Evolutionary conservation across 2,329 filamentous ascomycete genomes (phyloP), one percentile per base, ranked within the genome.

Genomic region (Didymella segeticola): DNA sequence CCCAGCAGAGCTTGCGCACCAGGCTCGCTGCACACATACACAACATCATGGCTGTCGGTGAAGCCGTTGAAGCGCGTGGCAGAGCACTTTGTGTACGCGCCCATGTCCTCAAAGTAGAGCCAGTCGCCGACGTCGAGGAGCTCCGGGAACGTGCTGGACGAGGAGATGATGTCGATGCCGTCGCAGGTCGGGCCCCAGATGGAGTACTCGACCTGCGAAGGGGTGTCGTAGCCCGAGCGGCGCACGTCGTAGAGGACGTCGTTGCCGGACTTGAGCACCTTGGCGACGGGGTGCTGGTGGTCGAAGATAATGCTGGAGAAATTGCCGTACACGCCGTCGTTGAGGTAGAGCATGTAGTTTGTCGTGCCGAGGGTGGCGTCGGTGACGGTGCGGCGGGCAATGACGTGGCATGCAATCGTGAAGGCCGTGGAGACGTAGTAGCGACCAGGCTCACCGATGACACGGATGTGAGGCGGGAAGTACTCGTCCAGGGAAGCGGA

Each of bases 261-360:
- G 58, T 82, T 76, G 56, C 82, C 80, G 17, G 83, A 80, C 62
- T 86, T 88, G 48, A 99, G 82, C 53, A 98, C 84, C 77, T 89
- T 90, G 50, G 93, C 91, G 38, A 89, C 78, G 1, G 95, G 95
- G 68, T 96, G 85, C 82, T 99, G 95, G 77, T 98, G 95, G 72
- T 98, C 95, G 75, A 97, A 99, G 82, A 98, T 96, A 83, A 98
- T 98, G 85, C 92, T 96, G 63, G 91, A 96, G 73, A 99, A 98
- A 80, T 98, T 98, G 69, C 95, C 95, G 71, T 99, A 99, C 47
- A 98, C 89, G 23, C 95, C 95, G 66, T 99, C 95, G 73, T 99
- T 99, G 74, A 98, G 81, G 75, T 99, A 99, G 39, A 97, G 80
- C 95, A 98, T 99, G 82, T 96, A 97, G 63, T 88, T 90, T 57